A percentile compares a stretch with the other conserved stretches of the same genome.
phyloP scores from a whole-genome alignment of 176 grass and related monocot genomes.

The Avena atlantica region DNA sequence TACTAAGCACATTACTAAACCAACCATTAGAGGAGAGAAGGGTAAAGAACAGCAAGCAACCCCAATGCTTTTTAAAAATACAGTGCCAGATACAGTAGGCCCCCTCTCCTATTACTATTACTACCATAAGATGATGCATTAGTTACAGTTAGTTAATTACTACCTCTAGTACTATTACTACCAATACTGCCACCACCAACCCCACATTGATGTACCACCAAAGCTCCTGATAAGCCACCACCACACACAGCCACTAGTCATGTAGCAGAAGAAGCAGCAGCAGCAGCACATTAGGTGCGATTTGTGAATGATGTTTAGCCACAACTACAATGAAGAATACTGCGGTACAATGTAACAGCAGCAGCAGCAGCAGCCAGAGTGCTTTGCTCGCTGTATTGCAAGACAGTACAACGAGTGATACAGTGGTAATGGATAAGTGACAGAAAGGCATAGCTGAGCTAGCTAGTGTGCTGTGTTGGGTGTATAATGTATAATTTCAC shows the following conservation, averaged over 20 bases:
- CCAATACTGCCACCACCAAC: constrained; percentile 24
- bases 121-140: neutral
- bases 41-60: constrained; percentile 30
- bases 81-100: constrained; percentile 33
- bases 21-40: constrained; percentile 37
- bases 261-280: constrained; percentile 1
- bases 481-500: constrained; percentile 39
- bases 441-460: neutral
- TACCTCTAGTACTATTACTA: neutral
- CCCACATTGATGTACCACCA: constrained; percentile 44
- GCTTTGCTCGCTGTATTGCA: constrained; percentile 32
- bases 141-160: constrained; percentile 39
- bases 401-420: constrained; percentile 28
- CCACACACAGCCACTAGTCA: constrained; percentile 34
- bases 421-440: constrained; percentile 26
- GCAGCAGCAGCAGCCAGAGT: constrained; percentile 13
- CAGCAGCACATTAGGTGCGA: constrained; percentile 23
- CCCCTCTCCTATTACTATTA: constrained; percentile 28
- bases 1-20: constrained; percentile 36
- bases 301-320: constrained; percentile 39
- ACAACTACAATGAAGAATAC: neutral
- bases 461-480: constrained; percentile 11
- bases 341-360: constrained; percentile 35
- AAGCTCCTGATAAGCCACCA: neutral
- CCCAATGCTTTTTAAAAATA: neutral